A percentile compares a stretch with the other conserved stretches of the same genome.
Evolutionary conservation across 2,329 filamentous ascomycete species (phyloP).

Genomic region (Chaetomium sp.): DNA sequence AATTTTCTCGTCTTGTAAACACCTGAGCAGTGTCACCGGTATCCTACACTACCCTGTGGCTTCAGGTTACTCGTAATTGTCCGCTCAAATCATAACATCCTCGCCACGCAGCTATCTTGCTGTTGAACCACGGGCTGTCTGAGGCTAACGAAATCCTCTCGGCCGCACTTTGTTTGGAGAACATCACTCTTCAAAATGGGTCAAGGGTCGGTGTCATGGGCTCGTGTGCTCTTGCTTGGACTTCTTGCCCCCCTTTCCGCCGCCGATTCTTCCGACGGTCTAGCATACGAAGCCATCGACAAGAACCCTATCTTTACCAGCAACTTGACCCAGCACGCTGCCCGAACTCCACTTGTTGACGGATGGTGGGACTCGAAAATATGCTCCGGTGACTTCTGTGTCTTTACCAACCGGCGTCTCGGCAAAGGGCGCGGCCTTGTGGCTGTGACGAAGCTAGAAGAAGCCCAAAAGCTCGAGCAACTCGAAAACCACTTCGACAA

Average conservation of each 20-base stretch:
- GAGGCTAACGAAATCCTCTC: too few species aligned
- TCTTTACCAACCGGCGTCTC: constrained; percentile 24
- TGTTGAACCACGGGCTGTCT: too few species aligned
- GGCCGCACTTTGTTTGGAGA: too few species aligned
- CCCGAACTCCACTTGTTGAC: constrained; percentile 9
- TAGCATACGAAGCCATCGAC: constrained; percentile 21
- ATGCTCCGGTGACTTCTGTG: constrained; percentile 23
- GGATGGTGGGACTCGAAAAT: constrained; percentile 25
- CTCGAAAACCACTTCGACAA: constrained; percentile 20
- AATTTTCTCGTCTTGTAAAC: too few species aligned
- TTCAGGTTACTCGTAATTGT: too few species aligned
- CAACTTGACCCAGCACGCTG: constrained; percentile 15
- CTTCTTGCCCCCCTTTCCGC: constrained; percentile 6
- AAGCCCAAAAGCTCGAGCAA: constrained; percentile 22
- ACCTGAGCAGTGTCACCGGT: too few species aligned
- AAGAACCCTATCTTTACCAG: constrained; percentile 17
- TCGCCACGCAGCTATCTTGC: too few species aligned
- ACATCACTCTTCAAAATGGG: too few species aligned
- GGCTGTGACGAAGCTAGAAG: constrained; percentile 17
- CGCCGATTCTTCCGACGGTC: constrained; percentile 15
- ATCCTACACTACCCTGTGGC: too few species aligned
- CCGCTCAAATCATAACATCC: too few species aligned
- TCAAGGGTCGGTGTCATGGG: too few species aligned
- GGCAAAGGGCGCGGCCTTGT: constrained; percentile 22
- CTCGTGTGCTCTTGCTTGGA: constrained; percentile 10